Evolutionary conservation across 1,284 basidiomycete genomes (phyloP), one percentile per base, ranked within the genome.

Genomic region (Quambalaria eucalypti): DNA sequence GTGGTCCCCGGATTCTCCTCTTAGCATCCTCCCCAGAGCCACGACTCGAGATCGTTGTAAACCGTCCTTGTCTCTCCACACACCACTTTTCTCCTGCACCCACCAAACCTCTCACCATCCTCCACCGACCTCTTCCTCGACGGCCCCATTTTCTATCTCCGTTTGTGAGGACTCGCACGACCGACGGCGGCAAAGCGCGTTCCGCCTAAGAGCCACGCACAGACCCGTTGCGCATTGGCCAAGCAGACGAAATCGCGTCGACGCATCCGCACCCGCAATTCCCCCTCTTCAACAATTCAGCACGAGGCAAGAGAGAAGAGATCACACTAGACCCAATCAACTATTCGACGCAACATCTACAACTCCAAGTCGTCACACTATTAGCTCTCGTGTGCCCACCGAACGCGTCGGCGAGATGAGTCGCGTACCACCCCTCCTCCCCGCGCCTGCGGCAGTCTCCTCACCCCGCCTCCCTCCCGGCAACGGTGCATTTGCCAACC

Each of bases 401-500:
- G 36, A 14, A 5, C 21, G 36, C 16, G 36, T n/a, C 36, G 21
- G 21, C 50, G 51, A 50, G 0, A 69, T 69, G 67, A 69, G 62
- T 38, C 56, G 65, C 36, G 44, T 64, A 29, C 65, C 67, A 28
- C 61, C 67, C 23, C 58, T 62, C 9, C 55, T 61, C 30, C 54
- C 65, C 9, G 48, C 56, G 29, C 44, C 65, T 7, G 29, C 55
- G 9, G 54, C 54, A 30, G 48, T 56, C 14, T 57, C 62, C 38
- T n/a, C 30, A 42, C 48, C 57, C n/a, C 60, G 59, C 39, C 54
- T 58, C n/a, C 57, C 64, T 46, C 55, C 61, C 48, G 25, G 31
- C 62, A 66, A 48, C 56, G n/a, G n/a, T n/a, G n/a, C n/a, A n/a
- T 64, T 64, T 44, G 59, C 57, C 29, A 60, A 59, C 29, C 55